Conservation (phyloP, 768 basidiomycete genomes). For the Lenzites betulinus region DNA sequence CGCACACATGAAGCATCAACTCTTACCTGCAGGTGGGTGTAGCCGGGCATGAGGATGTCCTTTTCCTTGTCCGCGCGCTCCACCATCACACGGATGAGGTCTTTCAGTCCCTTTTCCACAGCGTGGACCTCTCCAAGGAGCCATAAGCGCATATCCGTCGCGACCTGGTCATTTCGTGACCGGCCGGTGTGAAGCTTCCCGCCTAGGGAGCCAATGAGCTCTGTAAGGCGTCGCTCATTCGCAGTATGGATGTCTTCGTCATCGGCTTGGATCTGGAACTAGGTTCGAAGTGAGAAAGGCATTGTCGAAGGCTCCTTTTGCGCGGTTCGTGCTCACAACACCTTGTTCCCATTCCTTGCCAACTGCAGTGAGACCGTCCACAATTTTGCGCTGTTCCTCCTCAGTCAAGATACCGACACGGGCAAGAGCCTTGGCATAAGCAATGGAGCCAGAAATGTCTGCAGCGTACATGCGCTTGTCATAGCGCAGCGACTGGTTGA, state of each 20-base stretch:
- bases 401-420: slow-evolving; percentile 78
- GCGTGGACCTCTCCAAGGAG: slow-evolving; percentile 75
- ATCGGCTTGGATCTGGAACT: slow-evolving; percentile 82
- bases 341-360: slow-evolving; percentile 85
- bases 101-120: slow-evolving; percentile 69
- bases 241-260: slow-evolving; percentile 99
- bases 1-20: not conserved
- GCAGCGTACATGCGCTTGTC: slow-evolving; percentile 92
- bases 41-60: slow-evolving; percentile 89
- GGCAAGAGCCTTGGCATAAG: slow-evolving; percentile 87
- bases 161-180: slow-evolving; percentile 97
- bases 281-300: not conserved
- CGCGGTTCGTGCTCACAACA: slow-evolving; percentile 43
- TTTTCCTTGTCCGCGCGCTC: slow-evolving; percentile 94
- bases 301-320: not conserved
- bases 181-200: slow-evolving; percentile 98
- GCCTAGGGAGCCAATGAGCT: slow-evolving; percentile 88
- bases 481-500: slow-evolving; percentile 95
- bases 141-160: slow-evolving; percentile 98
- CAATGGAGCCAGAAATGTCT: slow-evolving; percentile 93
- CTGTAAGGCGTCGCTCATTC: slow-evolving; percentile 91
- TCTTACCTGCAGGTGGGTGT: slow-evolving; percentile 93
- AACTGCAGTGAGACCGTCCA: slow-evolving; percentile 73
- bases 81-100: slow-evolving; percentile 83
- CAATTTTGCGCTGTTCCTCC: slow-evolving; percentile 73